phyloP scores from a whole-genome alignment of 2,329 filamentous ascomycete species.

The Ascochyta pisi region DNA sequence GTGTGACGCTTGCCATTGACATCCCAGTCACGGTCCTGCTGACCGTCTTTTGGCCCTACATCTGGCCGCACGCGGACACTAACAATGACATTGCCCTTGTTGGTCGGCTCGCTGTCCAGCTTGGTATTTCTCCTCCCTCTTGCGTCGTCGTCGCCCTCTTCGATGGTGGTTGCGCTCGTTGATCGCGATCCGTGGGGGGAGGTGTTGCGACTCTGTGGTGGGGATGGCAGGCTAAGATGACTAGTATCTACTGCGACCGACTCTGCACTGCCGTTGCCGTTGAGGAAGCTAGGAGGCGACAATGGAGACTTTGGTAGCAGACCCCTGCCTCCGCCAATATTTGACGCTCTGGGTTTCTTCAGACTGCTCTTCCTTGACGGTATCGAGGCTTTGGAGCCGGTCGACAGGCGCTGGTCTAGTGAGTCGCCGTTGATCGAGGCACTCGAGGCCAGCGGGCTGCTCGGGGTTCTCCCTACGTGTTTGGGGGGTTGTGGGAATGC shows the following conservation, averaged over 20 bases:
- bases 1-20: slow-evolving; percentile 84
- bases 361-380: slow-evolving; percentile 45
- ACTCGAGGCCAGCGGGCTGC: slow-evolving; percentile 58
- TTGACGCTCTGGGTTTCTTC: slow-evolving; percentile 58
- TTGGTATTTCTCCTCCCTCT: slow-evolving; percentile 57
- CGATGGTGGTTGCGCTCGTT: slow-evolving; percentile 84
- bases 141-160: slow-evolving; percentile 73
- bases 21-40: slow-evolving; percentile 84
- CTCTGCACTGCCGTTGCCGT: slow-evolving; percentile 79
- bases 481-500: slow-evolving; percentile 90
- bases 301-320: slow-evolving; percentile 49
- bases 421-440: slow-evolving; percentile 52
- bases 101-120: slow-evolving; percentile 27
- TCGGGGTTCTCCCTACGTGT: slow-evolving; percentile 62
- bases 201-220: slow-evolving; percentile 86
- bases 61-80: slow-evolving; percentile 94
- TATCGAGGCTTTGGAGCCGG: slow-evolving; percentile 33
- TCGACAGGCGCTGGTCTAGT: slow-evolving; percentile 41
- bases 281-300: slow-evolving; percentile 75
- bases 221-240: slow-evolving; percentile 78
- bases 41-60: slow-evolving; percentile 67
- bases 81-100: slow-evolving; percentile 87
- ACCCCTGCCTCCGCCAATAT: slow-evolving; percentile 39
- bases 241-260: slow-evolving; percentile 72
- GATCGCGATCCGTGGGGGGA: slow-evolving; percentile 93